Percentiles rank a stretch among this genome's conserved stretches.
These are phyloP conservation scores for Prunella vulgaris DNA, from an alignment of 257 asterid genomes.

Conservation along the genomic window DNA sequence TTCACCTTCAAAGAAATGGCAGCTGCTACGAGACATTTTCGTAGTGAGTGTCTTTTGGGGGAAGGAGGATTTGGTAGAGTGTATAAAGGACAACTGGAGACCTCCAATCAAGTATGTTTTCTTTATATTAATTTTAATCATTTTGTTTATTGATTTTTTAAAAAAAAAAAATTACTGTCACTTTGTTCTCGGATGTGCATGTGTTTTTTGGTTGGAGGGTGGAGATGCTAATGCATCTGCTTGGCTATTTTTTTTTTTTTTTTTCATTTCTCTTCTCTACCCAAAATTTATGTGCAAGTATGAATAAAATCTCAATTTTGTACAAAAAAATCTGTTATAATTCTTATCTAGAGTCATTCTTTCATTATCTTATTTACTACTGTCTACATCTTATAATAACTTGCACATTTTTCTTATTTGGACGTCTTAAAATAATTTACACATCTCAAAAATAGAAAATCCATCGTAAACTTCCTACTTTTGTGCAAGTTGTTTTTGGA, in stretches of 20 bases:
- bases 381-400: no score
- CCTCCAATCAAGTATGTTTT: conserved; percentile 53
- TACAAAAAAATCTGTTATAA: not conserved
- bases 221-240: not conserved
- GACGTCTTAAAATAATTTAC: no score
- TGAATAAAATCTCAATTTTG: not conserved
- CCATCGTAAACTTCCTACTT: no score
- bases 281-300: not conserved
- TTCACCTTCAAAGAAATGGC: conserved; percentile 80
- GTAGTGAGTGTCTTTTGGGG: conserved; percentile 65
- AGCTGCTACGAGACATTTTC: conserved; percentile 69
- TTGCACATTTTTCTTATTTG: no score
- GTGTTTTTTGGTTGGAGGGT: not conserved
- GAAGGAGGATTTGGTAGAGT: conserved; percentile 98
- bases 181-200: not conserved
- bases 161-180: not conserved
- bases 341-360: not conserved
- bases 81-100: conserved; percentile 72
- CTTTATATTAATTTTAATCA: not conserved
- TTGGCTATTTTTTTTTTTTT: not conserved
- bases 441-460: no score
- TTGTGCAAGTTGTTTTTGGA: no score
- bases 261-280: not conserved
- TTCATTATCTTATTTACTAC: not conserved
- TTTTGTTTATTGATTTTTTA: no score